Evolutionary conservation across 805 yeast species (phyloP).

Genomic region (Babjeviella inositovora): DNA sequence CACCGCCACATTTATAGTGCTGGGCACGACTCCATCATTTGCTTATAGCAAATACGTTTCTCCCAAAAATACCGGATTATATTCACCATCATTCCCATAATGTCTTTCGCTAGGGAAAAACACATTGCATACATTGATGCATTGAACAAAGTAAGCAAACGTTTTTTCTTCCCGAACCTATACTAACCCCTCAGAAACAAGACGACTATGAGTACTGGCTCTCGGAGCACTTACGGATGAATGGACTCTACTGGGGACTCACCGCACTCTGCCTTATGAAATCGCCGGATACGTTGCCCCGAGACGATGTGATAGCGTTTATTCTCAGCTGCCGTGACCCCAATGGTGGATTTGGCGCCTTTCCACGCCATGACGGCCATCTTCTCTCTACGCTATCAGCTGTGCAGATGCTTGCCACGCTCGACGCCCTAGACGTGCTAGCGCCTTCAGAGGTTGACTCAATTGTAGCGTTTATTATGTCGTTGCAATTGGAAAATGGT

Average conservation of each 20-base stretch:
- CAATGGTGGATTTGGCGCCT: constrained; percentile 80
- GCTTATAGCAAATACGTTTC: no score
- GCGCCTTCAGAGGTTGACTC: constrained; percentile 18
- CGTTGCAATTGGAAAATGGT: constrained; percentile 44
- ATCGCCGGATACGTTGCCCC: constrained; percentile 38
- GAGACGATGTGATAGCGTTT: constrained; percentile 47
- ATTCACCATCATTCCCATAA: no score
- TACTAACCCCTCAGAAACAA: constrained; percentile 14
- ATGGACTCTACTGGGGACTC: constrained; percentile 93
- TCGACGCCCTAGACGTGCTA: constrained; percentile 35
- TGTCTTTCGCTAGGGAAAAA: no score
- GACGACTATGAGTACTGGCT: constrained; percentile 71
- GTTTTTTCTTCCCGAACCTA: background rate
- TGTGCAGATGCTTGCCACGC: constrained; percentile 60
- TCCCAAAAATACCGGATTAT: no score
- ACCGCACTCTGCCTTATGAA: constrained; percentile 54
- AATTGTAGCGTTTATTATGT: constrained; percentile 14
- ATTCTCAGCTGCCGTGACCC: constrained; percentile 46
- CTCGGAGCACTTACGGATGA: constrained; percentile 77
- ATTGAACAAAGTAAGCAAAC: constrained; percentile 16
- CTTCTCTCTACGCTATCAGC: constrained; percentile 75
- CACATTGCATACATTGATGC: constrained; percentile 43
- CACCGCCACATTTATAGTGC: no score
- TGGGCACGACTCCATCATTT: no score
- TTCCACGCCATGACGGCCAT: constrained; percentile 83